Evolutionary conservation across 805 yeast species (phyloP).

Genomic region (Candida michaelii): DNA sequence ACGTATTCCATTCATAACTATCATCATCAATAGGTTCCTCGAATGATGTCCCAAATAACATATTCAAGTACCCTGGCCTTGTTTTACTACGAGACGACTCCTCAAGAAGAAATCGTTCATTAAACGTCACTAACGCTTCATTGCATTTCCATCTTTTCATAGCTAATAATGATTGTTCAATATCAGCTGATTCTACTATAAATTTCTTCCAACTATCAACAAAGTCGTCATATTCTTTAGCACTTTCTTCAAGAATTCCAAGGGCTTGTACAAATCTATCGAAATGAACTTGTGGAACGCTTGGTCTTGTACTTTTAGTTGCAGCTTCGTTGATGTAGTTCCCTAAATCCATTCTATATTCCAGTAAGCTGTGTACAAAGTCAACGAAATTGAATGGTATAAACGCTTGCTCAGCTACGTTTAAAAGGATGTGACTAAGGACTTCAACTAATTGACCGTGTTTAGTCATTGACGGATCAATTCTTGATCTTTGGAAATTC

Average conservation of each 20-base stretch:
- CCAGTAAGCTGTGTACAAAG: conserved; percentile 45
- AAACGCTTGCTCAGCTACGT: conserved; percentile 71
- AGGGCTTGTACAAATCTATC: conserved; percentile 25
- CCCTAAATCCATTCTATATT: conserved; percentile 48
- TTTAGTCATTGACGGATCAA: conserved; percentile 57
- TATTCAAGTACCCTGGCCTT: conserved; percentile 67
- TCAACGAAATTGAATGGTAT: conserved; percentile 63
- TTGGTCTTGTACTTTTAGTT: conserved; percentile 9
- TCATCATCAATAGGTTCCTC: conserved; percentile 47
- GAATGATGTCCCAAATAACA: conserved; percentile 66
- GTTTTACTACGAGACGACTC: conserved; percentile 40
- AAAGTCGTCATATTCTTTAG: conserved; percentile 52
- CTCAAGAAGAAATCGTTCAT: conserved; percentile 47
- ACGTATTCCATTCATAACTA: conserved; percentile 56
- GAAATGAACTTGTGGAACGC: conserved; percentile 22
- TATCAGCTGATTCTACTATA: conserved; percentile 41
- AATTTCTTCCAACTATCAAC: conserved; percentile 59
- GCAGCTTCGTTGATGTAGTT: conserved; percentile 27
- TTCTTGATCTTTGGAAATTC: conserved; percentile 42
- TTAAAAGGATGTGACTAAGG: conserved; percentile 52
- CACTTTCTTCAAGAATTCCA: conserved; percentile 33
- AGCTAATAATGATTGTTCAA: conserved; percentile 72
- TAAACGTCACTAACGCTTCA: conserved; percentile 56
- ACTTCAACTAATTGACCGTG: conserved; percentile 59
- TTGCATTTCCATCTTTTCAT: conserved; percentile 82